Base-by-base conservation (phyloP, 2,329 filamentous ascomycete genomes). In the Aspergillus pseudotamarii region DNA sequence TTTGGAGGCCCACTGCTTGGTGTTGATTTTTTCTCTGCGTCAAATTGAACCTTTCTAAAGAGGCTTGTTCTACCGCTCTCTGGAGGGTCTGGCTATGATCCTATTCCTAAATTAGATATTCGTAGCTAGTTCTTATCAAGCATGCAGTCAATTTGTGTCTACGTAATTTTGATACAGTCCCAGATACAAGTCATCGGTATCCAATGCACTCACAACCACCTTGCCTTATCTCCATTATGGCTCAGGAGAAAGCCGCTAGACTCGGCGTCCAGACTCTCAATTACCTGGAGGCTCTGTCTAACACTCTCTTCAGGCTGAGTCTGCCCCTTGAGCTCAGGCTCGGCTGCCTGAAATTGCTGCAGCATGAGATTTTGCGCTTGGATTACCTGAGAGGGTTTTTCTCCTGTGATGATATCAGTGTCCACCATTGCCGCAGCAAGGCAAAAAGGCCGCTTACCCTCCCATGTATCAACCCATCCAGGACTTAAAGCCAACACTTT, bases 401-500 rank as follows among this genome's bases (percentile, higher is more conserved):
- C 38, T 41, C 38, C 38, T 41, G 19, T 9, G 8, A 41, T 19
- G 19, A n/a, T 41, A n/a, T 41, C 16, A 41, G 38, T 41, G 3
- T 41, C 8, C 9, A 41, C 19, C 38, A 41, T 9, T 41, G 38
- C 38, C 3, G 38, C 38, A 41, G 38, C 19, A n/a, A 41, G 38
- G 6, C 38, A 9, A 41, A 41, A n/a, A n/a, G 38, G 16, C 16
- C 8, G n/a, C 38, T 10, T n/a, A 41, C 38, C 38, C 0, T 41
- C 38, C 16, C 6, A 41, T 10, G 38, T 41, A 9, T 41, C 19
- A 41, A 41, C 38, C 38, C 38, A 41, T n/a, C 76, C 76, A 21
- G 76, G 76, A 62, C 75, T 76, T 56, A 77, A 36, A 45, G 72
- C 72, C 60, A 78, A 58, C 38, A 74, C 72, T 62, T 73, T 74